Percentiles rank a stretch among this genome's conserved stretches.
Evolutionary conservation across 2,329 filamentous ascomycete genomes (phyloP).

Genomic region (Fusarium mexicanum): DNA sequence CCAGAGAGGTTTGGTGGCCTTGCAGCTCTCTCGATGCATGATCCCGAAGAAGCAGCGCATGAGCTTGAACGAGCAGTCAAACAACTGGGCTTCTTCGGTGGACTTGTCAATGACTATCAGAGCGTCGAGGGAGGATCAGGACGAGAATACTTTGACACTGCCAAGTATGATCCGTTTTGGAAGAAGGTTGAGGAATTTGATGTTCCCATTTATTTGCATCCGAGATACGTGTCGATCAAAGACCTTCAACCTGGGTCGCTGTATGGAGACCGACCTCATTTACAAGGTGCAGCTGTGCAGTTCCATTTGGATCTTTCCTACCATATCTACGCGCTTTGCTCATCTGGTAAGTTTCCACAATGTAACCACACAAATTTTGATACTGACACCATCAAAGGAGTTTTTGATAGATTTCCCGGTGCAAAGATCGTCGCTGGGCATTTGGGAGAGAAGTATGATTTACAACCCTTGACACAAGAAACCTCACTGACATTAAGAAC

Average conservation of each 20-base stretch:
- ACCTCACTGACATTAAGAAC: fast-evolving
- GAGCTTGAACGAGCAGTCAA: slow-evolving; percentile 9
- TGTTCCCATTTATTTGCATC: slow-evolving; percentile 20
- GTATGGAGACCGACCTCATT: slow-evolving; percentile 3
- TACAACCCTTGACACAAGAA: too few species aligned
- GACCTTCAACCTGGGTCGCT: background rate
- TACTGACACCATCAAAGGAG: background rate
- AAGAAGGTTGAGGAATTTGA: background rate
- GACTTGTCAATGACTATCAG: slow-evolving; percentile 22
- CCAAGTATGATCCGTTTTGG: slow-evolving; percentile 18
- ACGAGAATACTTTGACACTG: slow-evolving; percentile 1
- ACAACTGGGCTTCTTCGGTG: background rate
- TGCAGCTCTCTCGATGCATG: slow-evolving; percentile 14
- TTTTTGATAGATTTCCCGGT: slow-evolving; percentile 7
- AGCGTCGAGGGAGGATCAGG: background rate
- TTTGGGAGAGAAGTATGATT: slow-evolving; percentile 16
- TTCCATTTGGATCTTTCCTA: slow-evolving; percentile 11
- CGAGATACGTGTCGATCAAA: background rate
- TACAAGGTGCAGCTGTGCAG: slow-evolving; percentile 6
- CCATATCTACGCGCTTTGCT: slow-evolving; percentile 21
- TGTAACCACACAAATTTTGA: too few species aligned
- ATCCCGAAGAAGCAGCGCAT: background rate
- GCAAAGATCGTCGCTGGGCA: slow-evolving; percentile 14
- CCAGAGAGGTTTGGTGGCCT: background rate
- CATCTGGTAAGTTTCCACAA: background rate